Evolutionary conservation across 768 basidiomycete species (phyloP), one percentile per base, ranked within the genome.

Genomic region (Tylopilus cervinicoccineus): DNA sequence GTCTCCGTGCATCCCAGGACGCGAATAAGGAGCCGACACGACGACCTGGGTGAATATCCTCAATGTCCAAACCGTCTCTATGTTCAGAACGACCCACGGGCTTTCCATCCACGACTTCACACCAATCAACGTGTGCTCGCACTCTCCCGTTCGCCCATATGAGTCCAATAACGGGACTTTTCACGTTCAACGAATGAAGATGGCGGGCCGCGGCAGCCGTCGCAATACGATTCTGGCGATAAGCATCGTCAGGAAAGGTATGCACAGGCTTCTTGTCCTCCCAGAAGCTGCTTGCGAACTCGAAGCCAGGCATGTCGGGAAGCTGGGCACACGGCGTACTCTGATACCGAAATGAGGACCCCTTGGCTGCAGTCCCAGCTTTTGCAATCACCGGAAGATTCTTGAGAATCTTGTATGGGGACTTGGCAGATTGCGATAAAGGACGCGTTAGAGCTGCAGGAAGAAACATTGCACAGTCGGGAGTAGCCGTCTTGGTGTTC

Each of bases 191-290:
- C 14, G 78, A 75, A 42, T 77, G 70, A 20, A 80, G 62, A 55
- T 81, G 80, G 2, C 80, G 72, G 2, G 67, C 71, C 6, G 72
- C 72, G 4, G 77, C 69, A 11, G 79, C 70, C 5, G 77, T 79
- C 1, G 79, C 66, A 67, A 81, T 79, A 23, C 80, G 66, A 56
- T 81, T 81, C 60, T 81, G 80, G 20, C 80, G 64, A 56, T 79
- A 79, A 1, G 80, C 80, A 47, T 76, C 73, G 38, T 76, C 77
- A 2, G 77, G 68, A 52, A 76, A 59, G 5, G 67, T 56, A 38
- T 79, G 75, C 11, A 71, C 64, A 0, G 77, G 75, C 47, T 80
- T 82, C 69, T 82, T 82, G 63, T 82, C 79, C 55, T 82, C 78
- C 76, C 76, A 80, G 42, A 81, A 63, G 47, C 74, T 73, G 54